Evolutionary conservation across 2,329 filamentous ascomycete species (phyloP).

Genomic region (Neopestalotiopsis clavispora): DNA sequence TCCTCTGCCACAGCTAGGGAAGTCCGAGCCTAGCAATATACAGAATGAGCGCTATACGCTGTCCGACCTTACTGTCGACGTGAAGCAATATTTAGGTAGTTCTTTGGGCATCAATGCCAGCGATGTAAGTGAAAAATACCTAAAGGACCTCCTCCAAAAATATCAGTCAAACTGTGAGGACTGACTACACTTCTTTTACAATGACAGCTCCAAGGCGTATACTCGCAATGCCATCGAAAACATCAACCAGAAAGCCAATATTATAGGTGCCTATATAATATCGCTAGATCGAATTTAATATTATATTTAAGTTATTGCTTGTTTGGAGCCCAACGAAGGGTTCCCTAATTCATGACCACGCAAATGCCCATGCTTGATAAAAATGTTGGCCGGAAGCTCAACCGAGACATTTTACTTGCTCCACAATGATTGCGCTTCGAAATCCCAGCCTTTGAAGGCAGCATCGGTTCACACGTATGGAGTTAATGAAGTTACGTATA

Average conservation of each 20-base stretch:
- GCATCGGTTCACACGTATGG: neutral
- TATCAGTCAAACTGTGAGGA: neutral
- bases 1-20: neutral
- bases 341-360: conserved; percentile 39
- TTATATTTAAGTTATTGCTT: conserved; percentile 9
- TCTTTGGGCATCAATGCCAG: neutral
- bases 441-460: neutral
- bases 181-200: neutral
- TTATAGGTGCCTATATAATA: neutral
- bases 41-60: neutral
- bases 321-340: conserved; percentile 42
- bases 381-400: conserved; percentile 30
- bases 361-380: conserved; percentile 42
- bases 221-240: conserved; percentile 4
- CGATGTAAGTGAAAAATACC: neutral
- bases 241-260: neutral
- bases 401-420: conserved; percentile 1
- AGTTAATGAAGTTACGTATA: conserved; percentile 16
- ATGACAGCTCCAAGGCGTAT: conserved; percentile 2
- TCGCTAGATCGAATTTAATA: neutral
- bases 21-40: neutral
- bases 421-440: neutral
- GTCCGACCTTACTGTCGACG: neutral
- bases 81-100: neutral
- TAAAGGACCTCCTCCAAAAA: neutral